phyloP scores from a whole-genome alignment of 805 yeast species.

The Jamesozyma piceae region DNA sequence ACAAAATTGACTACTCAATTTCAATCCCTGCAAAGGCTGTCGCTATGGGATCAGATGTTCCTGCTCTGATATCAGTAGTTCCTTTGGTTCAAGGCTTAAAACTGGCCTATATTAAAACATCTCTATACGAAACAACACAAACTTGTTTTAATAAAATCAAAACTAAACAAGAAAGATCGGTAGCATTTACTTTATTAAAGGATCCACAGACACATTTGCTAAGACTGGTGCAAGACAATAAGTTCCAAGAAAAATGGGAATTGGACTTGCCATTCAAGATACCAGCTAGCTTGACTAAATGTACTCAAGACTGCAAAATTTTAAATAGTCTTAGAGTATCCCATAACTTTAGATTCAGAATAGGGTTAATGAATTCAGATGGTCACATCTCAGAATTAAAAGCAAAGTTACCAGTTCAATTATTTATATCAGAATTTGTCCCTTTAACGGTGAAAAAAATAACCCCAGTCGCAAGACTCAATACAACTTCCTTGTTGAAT shows the following conservation, averaged over 20 bases:
- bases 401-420: slow-evolving; percentile 74
- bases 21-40: slow-evolving; percentile 81
- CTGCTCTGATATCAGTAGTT: slow-evolving; percentile 58
- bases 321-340: slow-evolving; percentile 65
- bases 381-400: slow-evolving; percentile 88
- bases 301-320: slow-evolving; percentile 83
- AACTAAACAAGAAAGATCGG: slow-evolving; percentile 52
- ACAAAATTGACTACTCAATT: slow-evolving; percentile 81
- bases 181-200: slow-evolving; percentile 43
- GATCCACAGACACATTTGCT: slow-evolving; percentile 32
- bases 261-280: slow-evolving; percentile 48
- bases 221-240: slow-evolving; percentile 22
- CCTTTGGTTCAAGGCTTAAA: slow-evolving; percentile 76
- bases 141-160: slow-evolving; percentile 54
- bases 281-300: slow-evolving; percentile 63
- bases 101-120: slow-evolving; percentile 63
- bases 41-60: slow-evolving; percentile 76
- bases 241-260: slow-evolving; percentile 62
- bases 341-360: slow-evolving; percentile 76
- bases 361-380: slow-evolving; percentile 75
- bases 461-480: background rate
- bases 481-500: background rate
- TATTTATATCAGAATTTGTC: slow-evolving; percentile 77
- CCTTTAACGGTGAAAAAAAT: slow-evolving; percentile 37
- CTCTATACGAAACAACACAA: slow-evolving; percentile 58